Evolutionary conservation across 2,329 filamentous ascomycete genomes (phyloP).

Genomic region (Graphilbum fragrans): DNA sequence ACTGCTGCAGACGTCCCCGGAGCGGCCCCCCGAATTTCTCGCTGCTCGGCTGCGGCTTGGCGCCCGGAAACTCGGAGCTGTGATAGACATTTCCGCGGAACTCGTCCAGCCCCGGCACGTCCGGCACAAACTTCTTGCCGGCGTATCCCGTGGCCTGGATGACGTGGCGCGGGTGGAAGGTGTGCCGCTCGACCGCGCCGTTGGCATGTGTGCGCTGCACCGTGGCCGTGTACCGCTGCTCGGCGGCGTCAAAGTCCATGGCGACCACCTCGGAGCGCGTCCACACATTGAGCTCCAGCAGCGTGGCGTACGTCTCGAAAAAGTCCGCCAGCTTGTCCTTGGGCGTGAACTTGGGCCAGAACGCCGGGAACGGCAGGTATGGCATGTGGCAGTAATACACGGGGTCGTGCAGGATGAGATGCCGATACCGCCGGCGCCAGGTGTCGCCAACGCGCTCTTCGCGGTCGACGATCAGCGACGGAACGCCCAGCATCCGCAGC

Average conservation of each 20-base stretch:
- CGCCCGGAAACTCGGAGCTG: conserved; percentile 36
- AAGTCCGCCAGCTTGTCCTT: conserved; percentile 62
- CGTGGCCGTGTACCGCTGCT: conserved; percentile 41
- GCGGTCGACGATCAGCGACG: conserved; percentile 44
- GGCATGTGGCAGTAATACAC: conserved; percentile 51
- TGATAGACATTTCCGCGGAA: conserved; percentile 47
- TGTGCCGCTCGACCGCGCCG: conserved; percentile 34
- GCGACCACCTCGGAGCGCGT: conserved; percentile 34
- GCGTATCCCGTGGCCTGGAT: conserved; percentile 58
- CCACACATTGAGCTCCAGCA: conserved; percentile 61
- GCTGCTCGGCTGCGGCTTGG: conserved; percentile 15
- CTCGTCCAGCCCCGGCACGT: conserved; percentile 37
- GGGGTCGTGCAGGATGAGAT: conserved; percentile 57
- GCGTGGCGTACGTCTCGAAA: conserved; percentile 51
- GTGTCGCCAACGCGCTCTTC: conserved; percentile 49
- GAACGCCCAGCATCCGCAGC: conserved; percentile 44
- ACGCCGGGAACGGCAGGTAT: conserved; percentile 49
- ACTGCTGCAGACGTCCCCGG: too few species aligned
- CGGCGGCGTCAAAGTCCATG: conserved; percentile 35
- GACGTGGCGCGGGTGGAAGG: conserved; percentile 48
- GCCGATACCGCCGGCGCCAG: conserved; percentile 50
- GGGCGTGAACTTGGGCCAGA: conserved; percentile 59
- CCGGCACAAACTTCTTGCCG: conserved; percentile 50
- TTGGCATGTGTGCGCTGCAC: conserved; percentile 33
- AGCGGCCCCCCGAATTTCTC: too few species aligned